Percentiles rank a stretch among this genome's conserved stretches.
These are phyloP conservation scores for Silene conica DNA, from an alignment of 148 eudicot genomes.

Conservation along the genomic window DNA sequence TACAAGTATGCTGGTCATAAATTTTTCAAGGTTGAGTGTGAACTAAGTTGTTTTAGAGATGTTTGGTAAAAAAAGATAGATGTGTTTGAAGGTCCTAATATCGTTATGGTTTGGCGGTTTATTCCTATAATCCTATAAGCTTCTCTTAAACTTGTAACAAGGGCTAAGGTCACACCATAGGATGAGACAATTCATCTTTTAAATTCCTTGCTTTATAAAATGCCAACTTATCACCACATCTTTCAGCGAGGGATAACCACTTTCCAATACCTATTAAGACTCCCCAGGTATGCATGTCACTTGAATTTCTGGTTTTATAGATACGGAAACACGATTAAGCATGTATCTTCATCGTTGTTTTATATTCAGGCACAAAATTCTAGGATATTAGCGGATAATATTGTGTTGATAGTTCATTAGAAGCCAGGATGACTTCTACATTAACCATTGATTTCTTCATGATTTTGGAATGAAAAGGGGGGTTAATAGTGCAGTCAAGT, in stretches of 20 bases:
- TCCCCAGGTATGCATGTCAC: neutral
- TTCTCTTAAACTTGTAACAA: neutral
- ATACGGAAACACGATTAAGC: neutral
- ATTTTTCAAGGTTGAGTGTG: neutral
- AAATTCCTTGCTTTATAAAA: too few relatives aligned
- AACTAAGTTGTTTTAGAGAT: neutral
- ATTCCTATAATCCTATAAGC: neutral
- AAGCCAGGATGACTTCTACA: neutral
- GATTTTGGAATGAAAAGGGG: neutral
- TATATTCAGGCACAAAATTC: neutral
- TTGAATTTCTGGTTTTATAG: neutral
- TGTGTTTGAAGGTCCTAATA: neutral
- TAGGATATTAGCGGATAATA: neutral
- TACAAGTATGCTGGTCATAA: neutral
- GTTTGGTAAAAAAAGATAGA: neutral
- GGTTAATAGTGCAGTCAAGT: neutral
- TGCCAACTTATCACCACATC: too few relatives aligned
- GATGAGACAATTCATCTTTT: neutral
- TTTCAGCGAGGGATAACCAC: neutral
- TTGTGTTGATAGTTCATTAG: neutral
- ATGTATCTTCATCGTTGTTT: neutral
- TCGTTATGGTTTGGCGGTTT: neutral
- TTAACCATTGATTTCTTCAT: too few relatives aligned
- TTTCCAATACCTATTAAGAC: neutral
- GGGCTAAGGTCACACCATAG: neutral